Conservation (phyloP, 495 filamentous ascomycete genomes). For the Lophiotrema nucula region DNA sequence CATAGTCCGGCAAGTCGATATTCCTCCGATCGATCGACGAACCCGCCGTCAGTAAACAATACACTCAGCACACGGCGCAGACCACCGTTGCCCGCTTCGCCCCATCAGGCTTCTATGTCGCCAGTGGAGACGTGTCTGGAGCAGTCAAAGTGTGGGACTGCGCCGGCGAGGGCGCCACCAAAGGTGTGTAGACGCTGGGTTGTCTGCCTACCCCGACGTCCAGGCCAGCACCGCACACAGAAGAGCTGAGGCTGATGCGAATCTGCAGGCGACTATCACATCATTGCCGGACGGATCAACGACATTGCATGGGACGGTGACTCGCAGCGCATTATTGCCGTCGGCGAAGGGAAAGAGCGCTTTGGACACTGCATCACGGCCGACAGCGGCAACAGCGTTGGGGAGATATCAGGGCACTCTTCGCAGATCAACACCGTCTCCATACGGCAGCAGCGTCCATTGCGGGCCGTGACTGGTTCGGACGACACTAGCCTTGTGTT, state of each 20-base stretch:
- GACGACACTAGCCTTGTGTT: slow-evolving; percentile 90
- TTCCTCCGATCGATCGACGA: slow-evolving; percentile 91
- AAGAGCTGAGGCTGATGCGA: slow-evolving; percentile 25
- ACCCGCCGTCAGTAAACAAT: slow-evolving; percentile 77
- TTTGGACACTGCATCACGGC: slow-evolving; percentile 94
- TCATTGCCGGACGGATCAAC: slow-evolving; percentile 92
- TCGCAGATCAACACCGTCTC: slow-evolving; percentile 87
- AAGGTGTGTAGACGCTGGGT: slow-evolving; percentile 44
- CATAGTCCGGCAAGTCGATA: slow-evolving; percentile 94
- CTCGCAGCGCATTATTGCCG: slow-evolving; percentile 91
- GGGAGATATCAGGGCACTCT: slow-evolving; percentile 88
- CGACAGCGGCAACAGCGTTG: slow-evolving; percentile 93
- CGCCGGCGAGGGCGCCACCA: slow-evolving; percentile 62
- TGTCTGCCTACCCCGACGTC: neutral
- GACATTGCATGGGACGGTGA: slow-evolving; percentile 98
- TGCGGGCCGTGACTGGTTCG: slow-evolving; percentile 84
- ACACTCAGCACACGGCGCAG: slow-evolving; percentile 80
- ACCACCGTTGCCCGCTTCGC: slow-evolving; percentile 94
- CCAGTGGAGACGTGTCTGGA: slow-evolving; percentile 86
- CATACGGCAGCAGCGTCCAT: slow-evolving; percentile 81
- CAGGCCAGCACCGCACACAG: neutral
- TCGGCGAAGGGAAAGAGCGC: slow-evolving; percentile 89
- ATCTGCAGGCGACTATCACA: slow-evolving; percentile 74
- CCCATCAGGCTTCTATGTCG: slow-evolving; percentile 91
- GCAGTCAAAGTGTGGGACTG: slow-evolving; percentile 87